Evolutionary conservation across 1,284 basidiomycete species (phyloP).

Genomic region (Microbotryomycetes sp.): DNA sequence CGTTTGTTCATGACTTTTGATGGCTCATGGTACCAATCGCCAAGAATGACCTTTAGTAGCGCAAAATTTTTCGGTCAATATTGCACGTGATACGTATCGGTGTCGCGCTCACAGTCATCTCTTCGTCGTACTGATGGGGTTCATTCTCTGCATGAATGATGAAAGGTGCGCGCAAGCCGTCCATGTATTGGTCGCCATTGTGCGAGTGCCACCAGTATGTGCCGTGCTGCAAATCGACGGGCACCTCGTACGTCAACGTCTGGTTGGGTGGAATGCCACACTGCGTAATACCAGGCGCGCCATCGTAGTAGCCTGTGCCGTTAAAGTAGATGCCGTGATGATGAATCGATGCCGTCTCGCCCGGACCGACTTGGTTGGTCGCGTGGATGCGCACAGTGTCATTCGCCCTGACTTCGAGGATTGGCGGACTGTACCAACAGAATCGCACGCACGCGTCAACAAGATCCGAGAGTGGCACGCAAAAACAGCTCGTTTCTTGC

Average conservation of each 20-base stretch:
- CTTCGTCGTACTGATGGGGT: slow-evolving; percentile 67
- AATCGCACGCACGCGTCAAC: too few species aligned
- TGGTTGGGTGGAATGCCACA: slow-evolving; percentile 77
- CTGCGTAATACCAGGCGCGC: slow-evolving; percentile 71
- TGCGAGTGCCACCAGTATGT: slow-evolving; percentile 35
- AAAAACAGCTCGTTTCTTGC: too few species aligned
- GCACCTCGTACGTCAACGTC: slow-evolving; percentile 69
- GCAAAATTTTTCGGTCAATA: too few species aligned
- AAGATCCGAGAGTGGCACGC: too few species aligned
- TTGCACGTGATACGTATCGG: too few species aligned
- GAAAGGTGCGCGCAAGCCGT: slow-evolving; percentile 71
- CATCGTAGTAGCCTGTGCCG: slow-evolving; percentile 70
- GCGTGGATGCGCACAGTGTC: slow-evolving; percentile 71
- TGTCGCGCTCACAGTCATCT: too few species aligned
- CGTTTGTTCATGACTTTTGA: slow-evolving; percentile 50
- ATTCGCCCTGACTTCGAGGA: slow-evolving; percentile 56
- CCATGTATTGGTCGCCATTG: slow-evolving; percentile 37
- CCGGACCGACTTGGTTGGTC: slow-evolving; percentile 2
- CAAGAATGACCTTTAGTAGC: slow-evolving; percentile 65
- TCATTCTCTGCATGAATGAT: slow-evolving; percentile 58
- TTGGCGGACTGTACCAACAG: slow-evolving; percentile 48
- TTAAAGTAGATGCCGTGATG: slow-evolving; percentile 85
- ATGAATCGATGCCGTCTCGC: slow-evolving; percentile 50
- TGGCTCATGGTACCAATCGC: slow-evolving; percentile 58
- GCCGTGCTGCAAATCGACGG: slow-evolving; percentile 51